These are phyloP conservation scores for Nematocida displodere DNA, from an alignment of 371 early-diverging fungal genomes.

Conservation along the genomic window DNA sequence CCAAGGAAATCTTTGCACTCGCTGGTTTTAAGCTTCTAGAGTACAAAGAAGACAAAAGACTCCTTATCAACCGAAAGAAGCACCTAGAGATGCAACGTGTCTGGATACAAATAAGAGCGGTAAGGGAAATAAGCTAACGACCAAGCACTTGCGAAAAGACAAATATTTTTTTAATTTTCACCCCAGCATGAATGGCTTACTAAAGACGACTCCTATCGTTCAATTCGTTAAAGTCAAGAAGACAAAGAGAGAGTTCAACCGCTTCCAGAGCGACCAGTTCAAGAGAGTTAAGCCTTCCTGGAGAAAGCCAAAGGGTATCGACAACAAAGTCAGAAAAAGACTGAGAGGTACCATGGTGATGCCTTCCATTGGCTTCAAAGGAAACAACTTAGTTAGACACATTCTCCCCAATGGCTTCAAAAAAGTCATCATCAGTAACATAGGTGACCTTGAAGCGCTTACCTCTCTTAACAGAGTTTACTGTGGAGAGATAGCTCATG, in stretches of 20 bases:
- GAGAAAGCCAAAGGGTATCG: conserved; percentile 99
- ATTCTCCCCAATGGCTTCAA: conserved; percentile 93
- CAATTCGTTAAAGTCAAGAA: conserved; percentile 66
- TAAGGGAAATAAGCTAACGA: conserved; percentile 41
- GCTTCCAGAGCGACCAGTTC: conserved; percentile 96
- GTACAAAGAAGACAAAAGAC: conserved; percentile 79
- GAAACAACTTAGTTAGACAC: conserved; percentile 83
- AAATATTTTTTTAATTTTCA: conserved; percentile 42
- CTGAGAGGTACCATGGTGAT: conserved; percentile 93
- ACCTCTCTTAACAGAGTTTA: conserved; percentile 94
- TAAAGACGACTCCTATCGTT: conserved; percentile 49
- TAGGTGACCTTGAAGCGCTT: conserved; percentile 85
- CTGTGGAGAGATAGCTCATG: conserved; percentile 95
- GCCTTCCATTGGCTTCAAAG: conserved; percentile 86
- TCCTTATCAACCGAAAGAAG: conserved; percentile 80
- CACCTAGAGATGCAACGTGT: conserved; percentile 90
- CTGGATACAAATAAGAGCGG: conserved; percentile 87
- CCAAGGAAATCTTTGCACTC: neutral
- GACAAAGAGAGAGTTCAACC: conserved; percentile 87
- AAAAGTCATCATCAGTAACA: conserved; percentile 87
- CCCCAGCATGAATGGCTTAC: conserved; percentile 38
- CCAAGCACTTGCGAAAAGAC: too few relatives aligned
- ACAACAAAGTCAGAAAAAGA: conserved; percentile 91
- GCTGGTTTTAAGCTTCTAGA: conserved; percentile 69
- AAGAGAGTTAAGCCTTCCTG: conserved; percentile 82